A percentile compares a stretch with the other conserved stretches of the same genome.
phyloP scores from a whole-genome alignment of 257 asterid genomes.

The Primulina huaijiensis region DNA sequence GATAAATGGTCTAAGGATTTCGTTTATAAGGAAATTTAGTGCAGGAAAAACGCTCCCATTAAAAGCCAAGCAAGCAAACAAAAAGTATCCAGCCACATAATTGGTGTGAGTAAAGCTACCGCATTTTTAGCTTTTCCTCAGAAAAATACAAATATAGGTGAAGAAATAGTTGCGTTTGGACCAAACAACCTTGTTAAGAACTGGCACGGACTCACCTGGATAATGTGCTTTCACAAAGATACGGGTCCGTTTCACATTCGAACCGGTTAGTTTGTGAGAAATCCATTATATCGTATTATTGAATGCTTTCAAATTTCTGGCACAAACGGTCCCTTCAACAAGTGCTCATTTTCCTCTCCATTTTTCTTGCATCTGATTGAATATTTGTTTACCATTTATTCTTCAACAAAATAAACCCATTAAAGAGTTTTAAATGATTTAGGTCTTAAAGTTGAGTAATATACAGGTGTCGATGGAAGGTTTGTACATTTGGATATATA shows the following conservation, averaged over 20 bases:
- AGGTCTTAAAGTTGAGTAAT: too few species aligned
- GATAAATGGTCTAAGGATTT: neutral
- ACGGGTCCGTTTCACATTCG: slow-evolving; percentile 9
- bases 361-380: too few species aligned
- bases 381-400: too few species aligned
- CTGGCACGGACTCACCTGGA: neutral
- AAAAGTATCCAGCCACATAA: slow-evolving; percentile 24
- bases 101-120: slow-evolving; percentile 43
- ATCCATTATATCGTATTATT: too few species aligned
- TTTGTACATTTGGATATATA: too few species aligned
- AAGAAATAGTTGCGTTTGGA: slow-evolving; percentile 26
- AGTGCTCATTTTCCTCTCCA: too few species aligned
- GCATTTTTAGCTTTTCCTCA: slow-evolving; percentile 15
- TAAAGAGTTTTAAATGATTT: too few species aligned
- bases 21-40: slow-evolving; percentile 14
- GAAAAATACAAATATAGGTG: slow-evolving; percentile 22
- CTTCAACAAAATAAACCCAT: too few species aligned
- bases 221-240: slow-evolving; percentile 8
- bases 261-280: too few species aligned
- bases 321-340: too few species aligned
- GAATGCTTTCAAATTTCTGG: too few species aligned
- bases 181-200: neutral
- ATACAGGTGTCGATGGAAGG: too few species aligned
- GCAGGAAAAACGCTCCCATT: slow-evolving; percentile 12
- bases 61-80: slow-evolving; percentile 24